phyloP scores from a whole-genome alignment of 2,329 filamentous ascomycete genomes.

The Fusarium sp. region DNA sequence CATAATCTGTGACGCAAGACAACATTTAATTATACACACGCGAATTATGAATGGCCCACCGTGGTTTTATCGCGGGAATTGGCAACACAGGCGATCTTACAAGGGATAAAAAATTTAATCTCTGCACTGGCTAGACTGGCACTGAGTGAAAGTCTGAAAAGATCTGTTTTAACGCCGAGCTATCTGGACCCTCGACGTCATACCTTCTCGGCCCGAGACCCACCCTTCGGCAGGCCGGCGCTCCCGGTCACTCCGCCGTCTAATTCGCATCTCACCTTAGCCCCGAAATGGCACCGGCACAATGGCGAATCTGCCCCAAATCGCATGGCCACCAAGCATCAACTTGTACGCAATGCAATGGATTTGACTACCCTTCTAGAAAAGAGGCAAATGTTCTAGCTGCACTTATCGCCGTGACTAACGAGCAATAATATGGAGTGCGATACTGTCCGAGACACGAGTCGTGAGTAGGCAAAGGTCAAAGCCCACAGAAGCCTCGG shows the following conservation, averaged over 20 bases:
- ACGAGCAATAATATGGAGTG: background rate
- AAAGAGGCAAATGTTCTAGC: conserved; percentile 15
- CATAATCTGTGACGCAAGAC: conserved; percentile 18
- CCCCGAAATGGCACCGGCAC: conserved; percentile 33
- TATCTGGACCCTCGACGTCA: conserved; percentile 27
- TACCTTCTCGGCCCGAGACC: conserved; percentile 37
- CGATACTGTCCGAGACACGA: background rate
- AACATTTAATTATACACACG: conserved; percentile 28
- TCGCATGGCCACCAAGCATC: conserved; percentile 3
- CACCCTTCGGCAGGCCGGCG: conserved; percentile 25
- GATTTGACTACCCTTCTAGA: background rate
- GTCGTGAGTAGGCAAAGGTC: conserved; percentile 1
- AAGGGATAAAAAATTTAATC: conserved; percentile 1
- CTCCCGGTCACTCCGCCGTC: conserved; percentile 28
- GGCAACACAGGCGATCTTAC: background rate
- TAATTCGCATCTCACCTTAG: conserved; percentile 24
- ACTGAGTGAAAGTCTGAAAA: background rate
- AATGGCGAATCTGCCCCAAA: conserved; percentile 5
- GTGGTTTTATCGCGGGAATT: conserved; percentile 1
- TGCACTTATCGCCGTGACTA: background rate
- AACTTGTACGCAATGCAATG: background rate
- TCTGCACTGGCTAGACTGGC: background rate
- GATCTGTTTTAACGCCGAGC: conserved; percentile 22
- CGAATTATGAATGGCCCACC: background rate
- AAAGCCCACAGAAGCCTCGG: conserved; percentile 33